These are phyloP conservation scores for Pyrenophora graminea DNA, from an alignment of 2,329 filamentous ascomycete genomes.

Conservation along the genomic window DNA sequence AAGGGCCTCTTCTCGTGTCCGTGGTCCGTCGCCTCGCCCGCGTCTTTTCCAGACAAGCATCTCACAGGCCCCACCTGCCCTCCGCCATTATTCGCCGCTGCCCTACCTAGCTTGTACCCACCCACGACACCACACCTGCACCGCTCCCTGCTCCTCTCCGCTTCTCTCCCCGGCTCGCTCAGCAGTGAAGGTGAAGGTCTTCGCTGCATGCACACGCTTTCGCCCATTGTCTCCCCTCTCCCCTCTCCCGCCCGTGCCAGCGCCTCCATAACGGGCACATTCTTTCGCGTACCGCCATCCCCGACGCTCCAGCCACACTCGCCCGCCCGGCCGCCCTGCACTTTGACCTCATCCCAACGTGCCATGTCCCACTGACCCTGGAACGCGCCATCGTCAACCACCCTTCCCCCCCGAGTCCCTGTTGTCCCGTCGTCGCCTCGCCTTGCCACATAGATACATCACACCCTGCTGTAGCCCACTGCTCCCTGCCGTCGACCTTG, in stretches of 20 bases:
- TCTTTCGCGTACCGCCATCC: conserved; percentile 27
- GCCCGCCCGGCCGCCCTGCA: conserved; percentile 9
- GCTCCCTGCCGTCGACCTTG: conserved; percentile 2
- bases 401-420: conserved; percentile 13
- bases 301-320: conserved; percentile 30
- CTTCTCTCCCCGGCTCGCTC: conserved; percentile 5
- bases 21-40: background rate
- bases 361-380: conserved; percentile 44
- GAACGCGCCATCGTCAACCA: conserved; percentile 22
- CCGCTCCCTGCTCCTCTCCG: conserved; percentile 2
- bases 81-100: conserved; percentile 31
- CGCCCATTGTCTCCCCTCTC: background rate
- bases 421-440: conserved; percentile 7
- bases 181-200: background rate
- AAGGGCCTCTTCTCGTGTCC: background rate
- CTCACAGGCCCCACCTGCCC: conserved; percentile 19
- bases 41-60: background rate
- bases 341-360: conserved; percentile 16
- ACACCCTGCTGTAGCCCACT: background rate
- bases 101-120: conserved; percentile 11
- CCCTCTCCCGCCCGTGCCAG: conserved; percentile 3
- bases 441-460: conserved; percentile 6
- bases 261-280: conserved; percentile 23
- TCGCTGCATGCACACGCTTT: background rate
- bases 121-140: conserved; percentile 7